Evolutionary conservation across 2,329 filamentous ascomycete genomes (phyloP), one percentile per base, ranked within the genome.

Genomic region (Peltaster fructicola): DNA sequence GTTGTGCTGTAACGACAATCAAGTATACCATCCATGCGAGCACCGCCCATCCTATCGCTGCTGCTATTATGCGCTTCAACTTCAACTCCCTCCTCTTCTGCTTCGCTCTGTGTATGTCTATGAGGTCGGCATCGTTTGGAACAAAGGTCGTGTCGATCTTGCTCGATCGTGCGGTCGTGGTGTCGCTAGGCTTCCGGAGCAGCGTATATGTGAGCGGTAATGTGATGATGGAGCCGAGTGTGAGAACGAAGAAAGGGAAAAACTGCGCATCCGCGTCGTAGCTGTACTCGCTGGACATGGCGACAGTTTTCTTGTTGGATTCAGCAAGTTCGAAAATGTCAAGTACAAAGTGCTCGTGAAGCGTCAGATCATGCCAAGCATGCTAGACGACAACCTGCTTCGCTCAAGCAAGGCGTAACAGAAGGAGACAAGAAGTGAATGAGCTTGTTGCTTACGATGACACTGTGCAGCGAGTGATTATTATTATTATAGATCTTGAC

Each of bases 241-340:
- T 93, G 49, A 93, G 73, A 56, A 95, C 75, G 63, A 98, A 98
- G 68, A 91, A 92, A 40, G 90, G 88, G 64, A 93, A 98, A 63
- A 93, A 93, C 68, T 93, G 80, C 43, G 82, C 84, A 69, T 88
- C 72, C 50, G 92, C 79, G 67, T 98, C 88, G 61, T 98, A 98
- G 45, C 79, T 90, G 65, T 98, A 98, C 56, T 95, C 85, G 46
- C 78, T 80, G 50, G 75, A 84, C 72, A 88, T 88, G 52, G 61
- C 73, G 57, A 31, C 27, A 27, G 20, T 19, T 20, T 26, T 17
- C 4, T 14, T 14, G 21, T 44, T 18, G 11, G 15, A 17, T 14
- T 24, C 23, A 11, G 23, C n/a, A n/a, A n/a, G n/a, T n/a, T n/a
- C n/a, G n/a, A n/a, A n/a, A n/a, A n/a, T n/a, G n/a, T n/a, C n/a